Conservation (phyloP, 1,284 basidiomycete species). For the Prillingera fragicola region DNA sequence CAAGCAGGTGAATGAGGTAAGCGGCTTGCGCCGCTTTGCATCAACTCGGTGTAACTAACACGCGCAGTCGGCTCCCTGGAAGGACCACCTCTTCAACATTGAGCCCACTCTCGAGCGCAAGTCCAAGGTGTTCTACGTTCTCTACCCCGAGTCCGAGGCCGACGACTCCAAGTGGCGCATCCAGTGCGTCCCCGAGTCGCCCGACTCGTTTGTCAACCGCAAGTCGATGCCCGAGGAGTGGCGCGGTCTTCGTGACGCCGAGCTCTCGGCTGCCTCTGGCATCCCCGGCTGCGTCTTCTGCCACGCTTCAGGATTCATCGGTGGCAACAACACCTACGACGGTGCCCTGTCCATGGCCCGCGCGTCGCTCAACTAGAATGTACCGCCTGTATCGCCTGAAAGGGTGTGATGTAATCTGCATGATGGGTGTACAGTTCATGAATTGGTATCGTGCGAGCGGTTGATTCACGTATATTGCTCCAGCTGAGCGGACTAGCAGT, state of each 20-base stretch:
- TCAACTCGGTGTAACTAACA: slow-evolving; percentile 13
- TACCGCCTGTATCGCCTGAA: too few relatives aligned
- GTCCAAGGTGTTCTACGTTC: slow-evolving; percentile 60
- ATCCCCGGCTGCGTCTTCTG: slow-evolving; percentile 84
- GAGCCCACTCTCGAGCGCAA: slow-evolving; percentile 52
- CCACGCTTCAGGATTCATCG: slow-evolving; percentile 93
- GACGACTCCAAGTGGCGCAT: slow-evolving; percentile 74
- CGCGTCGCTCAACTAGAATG: slow-evolving; percentile 11
- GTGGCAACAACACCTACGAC: slow-evolving; percentile 86
- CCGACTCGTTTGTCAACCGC: slow-evolving; percentile 82
- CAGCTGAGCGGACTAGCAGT: too few relatives aligned
- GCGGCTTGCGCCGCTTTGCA: too few relatives aligned
- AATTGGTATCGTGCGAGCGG: too few relatives aligned
- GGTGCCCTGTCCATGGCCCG: slow-evolving; percentile 78
- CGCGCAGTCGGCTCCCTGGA: slow-evolving; percentile 40
- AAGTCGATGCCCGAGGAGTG: slow-evolving; percentile 89
- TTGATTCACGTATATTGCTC: too few relatives aligned
- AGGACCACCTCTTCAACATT: slow-evolving; percentile 89
- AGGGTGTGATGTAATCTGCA: too few relatives aligned
- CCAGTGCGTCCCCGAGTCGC: slow-evolving; percentile 78
- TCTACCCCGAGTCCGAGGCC: slow-evolving; percentile 78
- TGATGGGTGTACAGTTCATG: too few relatives aligned
- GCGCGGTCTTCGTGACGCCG: slow-evolving; percentile 84
- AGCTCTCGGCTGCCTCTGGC: slow-evolving; percentile 66
- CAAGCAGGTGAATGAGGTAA: slow-evolving; percentile 56